phyloP scores from a whole-genome alignment of 257 asterid genomes.

The Marsdenia floribunda region DNA sequence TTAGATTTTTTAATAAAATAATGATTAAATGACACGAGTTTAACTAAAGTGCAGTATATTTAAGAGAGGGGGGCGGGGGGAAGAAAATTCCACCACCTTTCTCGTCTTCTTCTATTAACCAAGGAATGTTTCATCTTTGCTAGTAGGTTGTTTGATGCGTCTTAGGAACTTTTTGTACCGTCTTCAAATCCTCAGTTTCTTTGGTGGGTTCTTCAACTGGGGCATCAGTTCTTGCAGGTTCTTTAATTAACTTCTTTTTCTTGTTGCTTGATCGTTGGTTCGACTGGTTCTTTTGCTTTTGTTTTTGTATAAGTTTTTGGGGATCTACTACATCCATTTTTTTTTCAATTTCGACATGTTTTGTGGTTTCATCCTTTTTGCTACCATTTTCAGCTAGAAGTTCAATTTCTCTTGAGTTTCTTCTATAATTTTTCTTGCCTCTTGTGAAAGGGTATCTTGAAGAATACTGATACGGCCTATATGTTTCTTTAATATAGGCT shows the following conservation, averaged over 20 bases:
- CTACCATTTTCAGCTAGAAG: slow-evolving; percentile 25
- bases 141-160: slow-evolving; percentile 57
- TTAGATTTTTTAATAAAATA: too few species aligned
- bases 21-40: too few species aligned
- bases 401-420: slow-evolving; percentile 35
- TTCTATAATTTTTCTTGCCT: slow-evolving; percentile 23
- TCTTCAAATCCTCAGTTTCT: slow-evolving; percentile 28
- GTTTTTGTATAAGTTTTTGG: slow-evolving; percentile 22
- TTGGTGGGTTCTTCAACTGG: slow-evolving; percentile 21
- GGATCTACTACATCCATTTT: slow-evolving; percentile 29
- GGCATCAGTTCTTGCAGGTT: slow-evolving; percentile 22
- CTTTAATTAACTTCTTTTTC: slow-evolving; percentile 30
- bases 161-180: slow-evolving; percentile 30
- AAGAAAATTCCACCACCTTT: too few species aligned
- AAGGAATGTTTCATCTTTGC: slow-evolving; percentile 81
- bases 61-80: too few species aligned
- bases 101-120: slow-evolving; percentile 30
- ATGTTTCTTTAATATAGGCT: too few species aligned
- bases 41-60: too few species aligned
- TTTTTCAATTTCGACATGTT: slow-evolving; percentile 28
- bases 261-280: slow-evolving; percentile 22
- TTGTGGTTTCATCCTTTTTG: slow-evolving; percentile 16
- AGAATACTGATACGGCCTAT: too few species aligned
- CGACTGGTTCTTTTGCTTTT: slow-evolving; percentile 25
- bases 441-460: too few species aligned